Evolutionary conservation across 2,329 filamentous ascomycete species (phyloP).

Genomic region (Aaosphaeria pasadenensis): DNA sequence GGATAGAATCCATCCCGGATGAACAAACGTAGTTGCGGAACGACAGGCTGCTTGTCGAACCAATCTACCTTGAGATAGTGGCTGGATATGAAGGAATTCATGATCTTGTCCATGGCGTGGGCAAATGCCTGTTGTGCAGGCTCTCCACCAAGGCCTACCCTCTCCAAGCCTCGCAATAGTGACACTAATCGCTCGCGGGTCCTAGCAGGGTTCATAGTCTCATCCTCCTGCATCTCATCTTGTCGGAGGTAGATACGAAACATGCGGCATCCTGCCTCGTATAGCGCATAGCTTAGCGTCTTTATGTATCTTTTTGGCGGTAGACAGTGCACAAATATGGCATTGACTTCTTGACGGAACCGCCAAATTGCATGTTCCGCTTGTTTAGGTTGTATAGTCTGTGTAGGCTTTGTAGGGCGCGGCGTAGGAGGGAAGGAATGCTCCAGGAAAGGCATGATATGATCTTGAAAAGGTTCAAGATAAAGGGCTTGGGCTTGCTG

Average conservation of each 20-base stretch:
- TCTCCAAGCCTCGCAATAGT: constrained; percentile 58
- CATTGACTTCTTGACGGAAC: constrained; percentile 62
- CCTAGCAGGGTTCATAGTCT: constrained; percentile 15
- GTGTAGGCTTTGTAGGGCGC: constrained; percentile 38
- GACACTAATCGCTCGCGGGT: constrained; percentile 53
- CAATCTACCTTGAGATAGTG: constrained; percentile 64
- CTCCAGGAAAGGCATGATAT: constrained; percentile 30
- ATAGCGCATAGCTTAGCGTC: constrained; percentile 56
- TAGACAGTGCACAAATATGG: constrained; percentile 63
- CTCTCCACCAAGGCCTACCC: constrained; percentile 67
- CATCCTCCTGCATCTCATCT: constrained; percentile 17
- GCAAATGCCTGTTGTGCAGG: constrained; percentile 69
- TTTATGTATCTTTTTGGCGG: constrained; percentile 49
- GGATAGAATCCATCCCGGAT: constrained; percentile 65
- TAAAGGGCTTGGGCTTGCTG: constrained; percentile 37
- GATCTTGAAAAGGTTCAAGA: constrained; percentile 31
- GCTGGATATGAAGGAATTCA: constrained; percentile 60
- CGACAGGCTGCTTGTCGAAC: constrained; percentile 52
- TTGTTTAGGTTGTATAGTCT: not conserved
- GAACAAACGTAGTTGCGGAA: constrained; percentile 63
- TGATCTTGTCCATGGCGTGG: constrained; percentile 64
- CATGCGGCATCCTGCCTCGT: constrained; percentile 47
- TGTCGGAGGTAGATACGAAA: constrained; percentile 40
- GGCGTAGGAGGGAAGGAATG: constrained; percentile 31
- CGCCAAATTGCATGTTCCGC: constrained; percentile 32